Percentiles rank a stretch among this genome's conserved stretches.
These are phyloP conservation scores for Ichthyophthirius multifiliis DNA, from an alignment of 169 alveolate genomes.

Conservation along the genomic window DNA sequence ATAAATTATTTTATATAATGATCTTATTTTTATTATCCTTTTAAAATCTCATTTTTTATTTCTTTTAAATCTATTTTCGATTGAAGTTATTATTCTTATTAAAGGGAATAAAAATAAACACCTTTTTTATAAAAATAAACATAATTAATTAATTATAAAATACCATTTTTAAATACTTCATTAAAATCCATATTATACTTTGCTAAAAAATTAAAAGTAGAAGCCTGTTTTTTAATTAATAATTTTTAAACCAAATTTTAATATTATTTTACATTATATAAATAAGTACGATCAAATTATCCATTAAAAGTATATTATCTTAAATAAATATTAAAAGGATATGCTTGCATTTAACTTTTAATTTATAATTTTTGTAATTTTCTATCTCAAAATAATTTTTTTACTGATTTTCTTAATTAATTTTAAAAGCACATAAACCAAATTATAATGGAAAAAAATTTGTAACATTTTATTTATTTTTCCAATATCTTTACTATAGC, in stretches of 20 bases:
- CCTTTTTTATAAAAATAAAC: neutral
- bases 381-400: neutral
- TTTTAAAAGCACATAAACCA: neutral
- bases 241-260: too few species aligned
- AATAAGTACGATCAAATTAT: neutral
- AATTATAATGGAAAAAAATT: neutral
- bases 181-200: neutral
- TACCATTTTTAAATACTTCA: slow-evolving; percentile 9
- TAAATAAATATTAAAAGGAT: neutral
- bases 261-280: neutral
- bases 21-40: too few species aligned
- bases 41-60: neutral
- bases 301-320: neutral
- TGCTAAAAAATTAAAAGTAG: neutral
- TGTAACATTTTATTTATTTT: neutral
- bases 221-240: neutral
- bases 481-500: neutral
- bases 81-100: neutral
- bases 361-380: neutral
- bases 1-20: too few species aligned
- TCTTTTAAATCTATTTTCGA: neutral
- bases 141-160: neutral
- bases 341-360: neutral
- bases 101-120: neutral
- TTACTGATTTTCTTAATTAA: neutral